Percentiles rank a stretch among this genome's conserved stretches.
phyloP scores from a whole-genome alignment of 129 eudicot genomes.

The Flaveria sonorensis region DNA sequence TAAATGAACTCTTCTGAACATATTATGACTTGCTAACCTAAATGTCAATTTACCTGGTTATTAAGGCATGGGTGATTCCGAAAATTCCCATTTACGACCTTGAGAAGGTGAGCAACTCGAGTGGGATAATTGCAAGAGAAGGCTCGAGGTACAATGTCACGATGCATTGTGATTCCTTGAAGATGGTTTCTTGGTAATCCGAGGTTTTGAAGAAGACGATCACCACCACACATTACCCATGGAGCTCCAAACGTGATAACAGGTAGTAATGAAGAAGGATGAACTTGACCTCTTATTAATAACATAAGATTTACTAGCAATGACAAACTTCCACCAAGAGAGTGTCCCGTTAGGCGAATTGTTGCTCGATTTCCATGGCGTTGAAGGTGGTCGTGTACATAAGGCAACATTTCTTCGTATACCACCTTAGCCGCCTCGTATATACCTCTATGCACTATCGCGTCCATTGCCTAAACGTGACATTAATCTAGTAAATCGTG shows the following conservation, averaged over 20 bases:
- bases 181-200: constrained; percentile 72
- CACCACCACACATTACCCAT: constrained; percentile 85
- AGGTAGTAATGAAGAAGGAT: constrained; percentile 64
- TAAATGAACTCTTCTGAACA: background rate
- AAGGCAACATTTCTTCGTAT: constrained; percentile 80
- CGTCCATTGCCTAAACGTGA: constrained; percentile 59
- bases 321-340: constrained; percentile 94
- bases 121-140: constrained; percentile 80
- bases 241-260: constrained; percentile 91
- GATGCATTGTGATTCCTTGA: constrained; percentile 70
- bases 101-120: constrained; percentile 67
- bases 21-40: background rate
- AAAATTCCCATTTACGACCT: constrained; percentile 72
- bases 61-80: constrained; percentile 74
- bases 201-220: constrained; percentile 55
- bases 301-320: constrained; percentile 79
- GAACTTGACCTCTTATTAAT: constrained; percentile 68
- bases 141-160: constrained; percentile 85
- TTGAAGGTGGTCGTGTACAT: constrained; percentile 52
- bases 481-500: background rate
- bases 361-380: constrained; percentile 61
- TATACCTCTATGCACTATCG: constrained; percentile 85
- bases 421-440: constrained; percentile 93
- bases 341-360: constrained; percentile 87
- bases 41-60: constrained; percentile 46